A percentile compares a stretch with the other conserved stretches of the same genome.
Evolutionary conservation across 2,329 filamentous ascomycete species (phyloP).

Genomic region (Paecilomyces fulvus): DNA sequence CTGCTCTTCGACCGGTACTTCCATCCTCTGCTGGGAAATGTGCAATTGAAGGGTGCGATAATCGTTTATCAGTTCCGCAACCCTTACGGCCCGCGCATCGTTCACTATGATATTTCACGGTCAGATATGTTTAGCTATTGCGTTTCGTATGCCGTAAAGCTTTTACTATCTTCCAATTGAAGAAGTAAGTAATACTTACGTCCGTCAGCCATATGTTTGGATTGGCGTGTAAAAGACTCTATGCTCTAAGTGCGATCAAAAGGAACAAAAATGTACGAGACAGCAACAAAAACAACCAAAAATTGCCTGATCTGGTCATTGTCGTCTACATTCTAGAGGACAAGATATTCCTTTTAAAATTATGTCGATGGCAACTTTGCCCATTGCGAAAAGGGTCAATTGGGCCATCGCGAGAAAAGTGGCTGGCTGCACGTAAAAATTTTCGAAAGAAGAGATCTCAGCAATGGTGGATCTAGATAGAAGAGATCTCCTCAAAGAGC

Average conservation of each 20-base stretch:
- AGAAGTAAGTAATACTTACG: conserved; percentile 34
- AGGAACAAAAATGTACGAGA: conserved; percentile 4
- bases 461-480: conserved; percentile 19
- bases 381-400: conserved; percentile 5
- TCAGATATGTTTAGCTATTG: background rate
- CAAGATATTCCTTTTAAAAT: background rate
- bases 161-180: conserved; percentile 2
- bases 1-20: conserved; percentile 46
- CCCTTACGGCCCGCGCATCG: conserved; percentile 53
- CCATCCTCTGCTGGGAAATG: conserved; percentile 46
- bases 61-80: conserved; percentile 57
- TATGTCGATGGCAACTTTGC: background rate
- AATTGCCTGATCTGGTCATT: background rate
- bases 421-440: conserved; percentile 18
- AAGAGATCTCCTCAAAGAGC: conserved; percentile 8
- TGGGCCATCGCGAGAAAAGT: conserved; percentile 19
- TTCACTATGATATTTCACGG: conserved; percentile 43
- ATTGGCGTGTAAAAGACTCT: background rate
- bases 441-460: conserved; percentile 17
- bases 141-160: background rate
- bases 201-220: conserved; percentile 46
- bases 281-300: background rate
- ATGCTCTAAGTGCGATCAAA: conserved; percentile 2
- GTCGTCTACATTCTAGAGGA: background rate
- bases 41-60: conserved; percentile 54